Evolutionary conservation across 331 rosid genomes (phyloP).

Genomic region (Rosa hybrid): DNA sequence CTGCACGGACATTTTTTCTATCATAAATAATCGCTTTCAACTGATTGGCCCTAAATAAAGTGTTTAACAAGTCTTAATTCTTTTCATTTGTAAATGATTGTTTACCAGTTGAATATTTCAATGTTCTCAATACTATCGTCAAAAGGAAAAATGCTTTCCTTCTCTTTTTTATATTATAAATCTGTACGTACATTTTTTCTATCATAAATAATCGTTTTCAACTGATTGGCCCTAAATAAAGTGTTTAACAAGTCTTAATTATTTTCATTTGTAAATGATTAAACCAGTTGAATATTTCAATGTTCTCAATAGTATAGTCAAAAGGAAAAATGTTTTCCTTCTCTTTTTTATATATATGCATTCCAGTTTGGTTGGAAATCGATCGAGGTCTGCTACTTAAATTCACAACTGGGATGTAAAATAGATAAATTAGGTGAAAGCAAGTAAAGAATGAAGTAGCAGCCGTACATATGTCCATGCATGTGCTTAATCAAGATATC

Average conservation of each 20-base stretch:
- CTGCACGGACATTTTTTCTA: not conserved
- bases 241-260: not conserved
- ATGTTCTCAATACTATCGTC: not conserved
- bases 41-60: not conserved
- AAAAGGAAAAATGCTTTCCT: no score
- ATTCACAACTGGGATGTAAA: not conserved
- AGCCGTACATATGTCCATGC: not conserved
- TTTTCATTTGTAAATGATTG: not conserved
- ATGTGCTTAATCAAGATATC: not conserved
- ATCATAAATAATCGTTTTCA: not conserved
- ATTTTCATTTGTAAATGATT: not conserved
- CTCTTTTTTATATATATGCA: not conserved
- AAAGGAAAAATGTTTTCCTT: no score
- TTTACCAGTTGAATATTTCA: not conserved
- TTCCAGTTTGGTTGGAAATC: not conserved
- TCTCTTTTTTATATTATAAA: not conserved
- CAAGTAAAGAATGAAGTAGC: not conserved
- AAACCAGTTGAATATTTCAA: not conserved
- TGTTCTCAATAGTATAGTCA: not conserved
- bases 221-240: not conserved
- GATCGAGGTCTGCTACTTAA: not conserved
- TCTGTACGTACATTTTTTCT: not conserved
- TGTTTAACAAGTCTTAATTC: not conserved
- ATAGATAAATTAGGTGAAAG: not conserved
- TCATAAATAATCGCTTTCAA: not conserved